Base-by-base conservation (phyloP, 768 basidiomycete species). In the Trametes meyenii region DNA sequence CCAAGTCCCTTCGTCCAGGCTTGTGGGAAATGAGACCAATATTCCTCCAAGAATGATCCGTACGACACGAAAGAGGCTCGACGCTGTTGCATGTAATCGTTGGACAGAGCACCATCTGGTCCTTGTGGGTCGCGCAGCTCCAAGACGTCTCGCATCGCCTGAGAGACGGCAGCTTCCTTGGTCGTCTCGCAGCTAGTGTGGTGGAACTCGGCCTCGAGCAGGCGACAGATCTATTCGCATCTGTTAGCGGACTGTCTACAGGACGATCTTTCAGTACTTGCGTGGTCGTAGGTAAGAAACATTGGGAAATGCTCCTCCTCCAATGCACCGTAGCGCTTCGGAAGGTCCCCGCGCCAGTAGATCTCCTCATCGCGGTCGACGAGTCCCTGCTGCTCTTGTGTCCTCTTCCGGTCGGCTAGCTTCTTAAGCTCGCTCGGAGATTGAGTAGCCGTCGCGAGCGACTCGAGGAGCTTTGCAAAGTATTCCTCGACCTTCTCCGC, bases 401-500 rank as follows among this genome's bases (percentile, higher is more conserved):
- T 26, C 50, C 60, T 42, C 58, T 55, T 58, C 75, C 48, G n/a
- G 40, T 65, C 38, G 55, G 54, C 61, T 4, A 66, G 43, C 24
- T 50, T 19, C 2, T 43, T 69, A 11, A 87, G 75, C 44, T 83
- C 77, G 49, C 76, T 66, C 0, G 73, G 70, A 3, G 79, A 70
- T 46, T 74, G 70, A 2, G 73, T 69, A 11, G 75, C 75, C 2
- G 77, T 67, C 5, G 70, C 63, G 35, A 84, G 70, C 0, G 85
- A 56, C n/a, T 53, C 26, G 3, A 35, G 40, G 10, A 89, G 72
- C 64, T 82, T 82, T 6, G 65, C 57, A 64, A 85, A 92, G 67
- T 88, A 85, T 45, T 86, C 84, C 63, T 86, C 79, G 16, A 91
- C 89, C 64, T 87, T 88, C n/a, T 74, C 75, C 0, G 87, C 87